These are phyloP conservation scores for Marchantia paleacea DNA, from an alignment of 225 moss, liverwort and hornwort genomes.

Conservation along the genomic window DNA sequence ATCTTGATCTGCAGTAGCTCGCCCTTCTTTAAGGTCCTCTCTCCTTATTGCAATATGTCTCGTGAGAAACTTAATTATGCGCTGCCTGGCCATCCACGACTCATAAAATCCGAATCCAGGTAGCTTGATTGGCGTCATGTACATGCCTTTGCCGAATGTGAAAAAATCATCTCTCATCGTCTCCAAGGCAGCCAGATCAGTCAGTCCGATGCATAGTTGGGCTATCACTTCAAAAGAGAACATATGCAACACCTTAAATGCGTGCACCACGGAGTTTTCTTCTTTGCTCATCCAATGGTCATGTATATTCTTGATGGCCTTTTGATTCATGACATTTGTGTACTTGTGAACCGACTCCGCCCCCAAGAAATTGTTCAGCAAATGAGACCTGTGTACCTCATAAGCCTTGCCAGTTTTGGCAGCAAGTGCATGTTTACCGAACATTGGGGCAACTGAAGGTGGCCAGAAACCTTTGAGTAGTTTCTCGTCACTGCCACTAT, in stretches of 20 bases:
- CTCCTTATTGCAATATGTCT: not conserved
- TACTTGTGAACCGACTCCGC: not conserved
- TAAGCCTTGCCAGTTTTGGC: not conserved
- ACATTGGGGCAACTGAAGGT: not conserved
- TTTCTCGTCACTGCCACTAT: not conserved
- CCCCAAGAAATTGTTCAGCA: not conserved
- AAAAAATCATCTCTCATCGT: not conserved
- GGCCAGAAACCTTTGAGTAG: not conserved
- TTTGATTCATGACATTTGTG: not conserved
- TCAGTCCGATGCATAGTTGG: not conserved
- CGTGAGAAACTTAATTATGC: not conserved
- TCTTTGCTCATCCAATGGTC: not conserved
- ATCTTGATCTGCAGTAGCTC: slow-evolving; percentile 2
- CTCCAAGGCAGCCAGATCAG: not conserved
- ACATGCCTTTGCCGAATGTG: not conserved
- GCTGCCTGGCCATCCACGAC: not conserved
- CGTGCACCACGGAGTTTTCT: not conserved
- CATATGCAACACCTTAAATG: not conserved
- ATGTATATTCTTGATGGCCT: not conserved
- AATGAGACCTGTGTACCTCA: not conserved
- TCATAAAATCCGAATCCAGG: slow-evolving; percentile 1
- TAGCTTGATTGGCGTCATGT: not conserved
- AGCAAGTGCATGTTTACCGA: not conserved
- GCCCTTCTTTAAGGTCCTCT: not conserved
- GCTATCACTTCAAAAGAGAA: not conserved